Evolutionary conservation across 2,329 filamentous ascomycete genomes (phyloP).

Genomic region (Cladosporium sp.): DNA sequence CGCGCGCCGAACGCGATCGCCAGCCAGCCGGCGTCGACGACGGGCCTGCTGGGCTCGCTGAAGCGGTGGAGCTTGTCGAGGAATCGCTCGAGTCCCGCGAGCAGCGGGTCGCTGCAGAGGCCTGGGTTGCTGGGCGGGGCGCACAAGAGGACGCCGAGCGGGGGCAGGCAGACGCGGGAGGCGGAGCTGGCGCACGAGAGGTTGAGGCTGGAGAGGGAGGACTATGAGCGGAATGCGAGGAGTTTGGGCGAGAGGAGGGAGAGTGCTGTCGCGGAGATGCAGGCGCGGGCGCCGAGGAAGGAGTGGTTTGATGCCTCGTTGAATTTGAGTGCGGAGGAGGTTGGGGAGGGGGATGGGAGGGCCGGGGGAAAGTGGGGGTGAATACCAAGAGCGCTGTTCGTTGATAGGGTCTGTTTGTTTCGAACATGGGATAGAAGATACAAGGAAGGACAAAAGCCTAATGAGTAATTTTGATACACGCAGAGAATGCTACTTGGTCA

Average conservation of each 20-base stretch:
- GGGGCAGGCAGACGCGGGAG: constrained; percentile 26
- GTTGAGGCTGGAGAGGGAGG: constrained; percentile 34
- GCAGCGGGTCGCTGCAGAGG: constrained; percentile 4
- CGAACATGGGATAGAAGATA: no score
- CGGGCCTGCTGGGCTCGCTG: constrained; percentile 12
- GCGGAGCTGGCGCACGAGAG: constrained; percentile 33
- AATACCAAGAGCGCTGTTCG: neutral
- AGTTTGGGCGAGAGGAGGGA: constrained; percentile 19
- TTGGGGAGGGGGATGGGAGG: neutral
- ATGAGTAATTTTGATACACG: neutral
- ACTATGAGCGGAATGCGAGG: constrained; percentile 18
- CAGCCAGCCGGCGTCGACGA: constrained; percentile 11
- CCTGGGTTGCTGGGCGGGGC: constrained; percentile 7
- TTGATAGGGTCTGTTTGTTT: no score
- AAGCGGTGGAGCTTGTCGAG: constrained; percentile 2
- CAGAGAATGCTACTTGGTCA: neutral
- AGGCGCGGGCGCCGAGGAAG: constrained; percentile 12
- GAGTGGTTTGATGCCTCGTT: constrained; percentile 25
- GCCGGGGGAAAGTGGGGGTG: constrained; percentile 11
- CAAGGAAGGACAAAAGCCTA: neutral
- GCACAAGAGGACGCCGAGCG: constrained; percentile 25
- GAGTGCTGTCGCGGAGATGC: constrained; percentile 11
- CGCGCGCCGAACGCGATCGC: constrained; percentile 8
- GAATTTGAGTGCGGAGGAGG: constrained; percentile 16
- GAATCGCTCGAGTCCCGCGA: constrained; percentile 3